Conservation (phyloP, 2,329 filamentous ascomycete species). For the Fusarium irregulare region DNA sequence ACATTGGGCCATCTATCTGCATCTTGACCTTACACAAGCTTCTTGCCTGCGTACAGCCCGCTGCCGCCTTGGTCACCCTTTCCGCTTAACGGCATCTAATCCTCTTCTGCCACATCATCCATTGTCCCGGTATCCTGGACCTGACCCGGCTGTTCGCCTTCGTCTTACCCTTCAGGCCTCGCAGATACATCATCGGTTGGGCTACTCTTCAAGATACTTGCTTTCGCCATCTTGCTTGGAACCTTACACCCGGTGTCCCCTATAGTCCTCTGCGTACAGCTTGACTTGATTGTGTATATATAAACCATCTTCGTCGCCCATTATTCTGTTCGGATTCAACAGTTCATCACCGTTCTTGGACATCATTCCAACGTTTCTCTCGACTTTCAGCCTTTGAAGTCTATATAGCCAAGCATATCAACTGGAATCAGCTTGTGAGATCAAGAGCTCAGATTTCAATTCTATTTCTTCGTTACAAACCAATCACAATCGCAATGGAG, state of each 20-base stretch:
- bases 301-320: constrained; percentile 27
- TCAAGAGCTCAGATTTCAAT: background rate
- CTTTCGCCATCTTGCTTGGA: constrained; percentile 20
- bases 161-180: constrained; percentile 40
- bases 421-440: background rate
- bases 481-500: constrained; percentile 35
- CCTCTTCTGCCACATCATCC: constrained; percentile 46
- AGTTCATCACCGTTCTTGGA: constrained; percentile 1
- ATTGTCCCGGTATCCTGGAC: constrained; percentile 31
- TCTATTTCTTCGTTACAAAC: background rate
- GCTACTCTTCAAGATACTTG: constrained; percentile 22
- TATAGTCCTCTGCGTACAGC: constrained; percentile 23
- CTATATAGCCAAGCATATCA: background rate
- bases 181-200: constrained; percentile 35
- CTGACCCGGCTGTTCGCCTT: constrained; percentile 34
- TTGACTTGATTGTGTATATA: constrained; percentile 35
- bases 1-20: constrained; percentile 24
- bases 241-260: constrained; percentile 30
- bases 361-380: background rate
- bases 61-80: constrained; percentile 25
- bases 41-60: constrained; percentile 32
- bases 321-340: constrained; percentile 9
- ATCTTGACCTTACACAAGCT: constrained; percentile 35
- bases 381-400: background rate
- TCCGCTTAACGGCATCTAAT: constrained; percentile 42